A percentile compares a stretch with the other conserved stretches of the same genome.
Conservation (phyloP, 148 eudicot species). For the Polygonum maritimum region DNA sequence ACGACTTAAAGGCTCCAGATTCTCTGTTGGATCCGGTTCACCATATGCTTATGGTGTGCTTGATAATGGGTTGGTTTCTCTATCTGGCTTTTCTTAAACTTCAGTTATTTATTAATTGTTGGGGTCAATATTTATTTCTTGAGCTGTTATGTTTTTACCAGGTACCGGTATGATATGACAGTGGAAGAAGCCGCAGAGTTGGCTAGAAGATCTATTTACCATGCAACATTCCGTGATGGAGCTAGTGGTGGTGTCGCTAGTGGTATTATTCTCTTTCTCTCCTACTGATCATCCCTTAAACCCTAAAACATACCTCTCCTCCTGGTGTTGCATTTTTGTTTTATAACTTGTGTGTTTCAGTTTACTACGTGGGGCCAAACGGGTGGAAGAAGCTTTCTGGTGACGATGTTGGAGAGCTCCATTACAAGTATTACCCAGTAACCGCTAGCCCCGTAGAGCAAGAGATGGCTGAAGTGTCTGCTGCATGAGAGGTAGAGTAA, state of each 20-base stretch:
- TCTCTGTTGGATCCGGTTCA: slow-evolving; percentile 99
- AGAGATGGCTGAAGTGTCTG: slow-evolving; percentile 63
- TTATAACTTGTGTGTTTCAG: slow-evolving; percentile 24
- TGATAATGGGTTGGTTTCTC: slow-evolving; percentile 65
- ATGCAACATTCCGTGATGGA: slow-evolving; percentile 94
- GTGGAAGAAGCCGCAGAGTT: slow-evolving; percentile 80
- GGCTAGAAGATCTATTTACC: slow-evolving; percentile 88
- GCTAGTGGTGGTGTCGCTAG: slow-evolving; percentile 98
- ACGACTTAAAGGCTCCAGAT: slow-evolving; percentile 80
- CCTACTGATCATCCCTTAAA: neutral
- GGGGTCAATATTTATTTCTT: neutral
- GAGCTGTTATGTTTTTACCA: slow-evolving; percentile 9
- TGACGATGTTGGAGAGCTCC: slow-evolving; percentile 91
- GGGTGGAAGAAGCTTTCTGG: slow-evolving; percentile 95
- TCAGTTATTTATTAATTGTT: neutral
- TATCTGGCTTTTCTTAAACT: neutral
- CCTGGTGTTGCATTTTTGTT: neutral
- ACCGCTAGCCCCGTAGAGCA: slow-evolving; percentile 53
- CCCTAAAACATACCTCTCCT: no score
- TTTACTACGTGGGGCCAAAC: slow-evolving; percentile 78
- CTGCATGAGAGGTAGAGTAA: slow-evolving; percentile 18
- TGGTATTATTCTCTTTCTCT: slow-evolving; percentile 35
- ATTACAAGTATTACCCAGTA: slow-evolving; percentile 71
- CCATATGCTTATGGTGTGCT: slow-evolving; percentile 99
- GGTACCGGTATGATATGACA: slow-evolving; percentile 73